Base-by-base conservation (phyloP, 805 yeast species). In the Cyberlindnera xylosilytica region DNA sequence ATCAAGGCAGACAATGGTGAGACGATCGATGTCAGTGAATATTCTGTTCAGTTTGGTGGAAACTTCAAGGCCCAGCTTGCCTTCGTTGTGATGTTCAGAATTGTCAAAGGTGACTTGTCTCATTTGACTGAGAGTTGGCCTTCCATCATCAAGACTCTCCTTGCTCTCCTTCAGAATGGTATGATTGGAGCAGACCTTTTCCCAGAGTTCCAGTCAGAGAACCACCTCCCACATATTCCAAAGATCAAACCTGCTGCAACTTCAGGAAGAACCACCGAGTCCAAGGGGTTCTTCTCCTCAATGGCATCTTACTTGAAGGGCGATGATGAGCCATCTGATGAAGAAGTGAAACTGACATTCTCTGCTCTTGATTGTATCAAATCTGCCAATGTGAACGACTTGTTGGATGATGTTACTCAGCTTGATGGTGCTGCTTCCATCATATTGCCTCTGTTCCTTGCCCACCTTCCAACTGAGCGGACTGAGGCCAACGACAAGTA, bases 301-400 rank as follows among this genome's bases (percentile, higher is more conserved):
- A 82, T 93, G 54, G 89, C 97, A 1, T 87, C 96, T 0, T 91
- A 89, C 56, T 74, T 93, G 63, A 87, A 93, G 49, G 93, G 97
- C 16, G 97, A 89, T 55, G 95, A 87, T 41, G 98, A 91, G 61
- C 99, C 99, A 11, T 78, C 95, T 2, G 95, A 87, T 43, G 96
- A 87, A 56, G 97, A 91, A 53, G 83, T 93, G 38, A 96, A 89
- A 49, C 76, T 87, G 5, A 87, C 98, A 0, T 62, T 84, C 12
- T 81, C 88, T 5, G 85, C 97, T 0, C 66, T 83, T 33, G 96
- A 90, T 51, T 91, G 97, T 59, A 72, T 91, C 39, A 77, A 77
- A 39, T 78, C 91, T 1, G 79, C 93, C 48, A 75, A 76, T 38
- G 65, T 89, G 5, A 62, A 73, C 4, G 68, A 70, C 1, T 66